Base-by-base conservation (phyloP, 345 rosid genomes). In the Citrus hindsii region DNA sequence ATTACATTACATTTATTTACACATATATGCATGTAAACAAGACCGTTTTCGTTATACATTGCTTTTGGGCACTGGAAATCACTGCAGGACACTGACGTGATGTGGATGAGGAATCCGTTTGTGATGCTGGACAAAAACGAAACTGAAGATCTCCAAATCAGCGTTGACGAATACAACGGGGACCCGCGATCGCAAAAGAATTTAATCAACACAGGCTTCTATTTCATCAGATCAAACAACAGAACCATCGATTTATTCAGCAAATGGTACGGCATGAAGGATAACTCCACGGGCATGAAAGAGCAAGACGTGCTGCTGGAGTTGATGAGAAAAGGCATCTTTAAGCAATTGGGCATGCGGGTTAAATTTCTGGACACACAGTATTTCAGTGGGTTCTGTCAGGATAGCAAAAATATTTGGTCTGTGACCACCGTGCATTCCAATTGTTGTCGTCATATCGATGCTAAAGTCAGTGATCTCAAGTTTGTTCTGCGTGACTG, bases 41-140 rank as follows among this genome's bases (percentile, higher is more conserved):
- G 3, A 16, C 3, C 1, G 16, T 12, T 38, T 22, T n/a, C 12
- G 14, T 12, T 9, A 10, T 38, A 4, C 22, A 9, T 12, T 67
- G 5, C 7, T 64, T 14, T 18, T 30, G 19, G 3, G 32, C 30
- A 6, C 6, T 69, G n/a, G 27, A 9, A n/a, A 58, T 46, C 18
- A 3, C 7, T 38, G 6, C 21, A 95, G 98, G 98, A 94, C 66
- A 82, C 91, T 6, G 97, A 94, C 22, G 87, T 92, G 14, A 33
- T 92, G 89, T 94, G 98, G 97, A 80, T 94, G 18, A 87, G 95
- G 83, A 87, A 82, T 64, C 98, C 98, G 5, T 84, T 90, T 55
- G 8, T 60, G 2, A 71, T 67, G 70, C 80, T 91, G 69, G 87
- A 82, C 77, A 32, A 33, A 61, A 84, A 83, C 18, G 85, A 32